Evolutionary conservation across 2,329 filamentous ascomycete species (phyloP).

Genomic region (Penicillium sp.): DNA sequence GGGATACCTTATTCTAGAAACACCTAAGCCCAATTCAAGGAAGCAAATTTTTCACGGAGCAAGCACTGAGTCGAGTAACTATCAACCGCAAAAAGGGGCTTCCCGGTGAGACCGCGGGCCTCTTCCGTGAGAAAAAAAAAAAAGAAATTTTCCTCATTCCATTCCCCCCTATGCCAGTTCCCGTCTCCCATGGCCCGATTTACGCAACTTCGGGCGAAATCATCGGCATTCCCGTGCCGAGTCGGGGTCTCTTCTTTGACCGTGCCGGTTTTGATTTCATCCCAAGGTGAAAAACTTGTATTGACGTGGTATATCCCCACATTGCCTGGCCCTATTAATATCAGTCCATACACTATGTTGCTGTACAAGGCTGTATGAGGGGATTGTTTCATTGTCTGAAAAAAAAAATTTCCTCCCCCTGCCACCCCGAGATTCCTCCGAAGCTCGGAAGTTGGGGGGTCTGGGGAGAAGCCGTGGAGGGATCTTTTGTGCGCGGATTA

Average conservation of each 20-base stretch:
- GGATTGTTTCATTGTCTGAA: background rate
- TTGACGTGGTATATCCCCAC: constrained; percentile 1
- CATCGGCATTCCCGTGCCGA: constrained; percentile 24
- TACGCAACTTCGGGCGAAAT: constrained; percentile 17
- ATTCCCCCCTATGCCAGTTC: constrained; percentile 2
- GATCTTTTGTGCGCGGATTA: background rate
- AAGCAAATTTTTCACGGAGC: constrained; percentile 16
- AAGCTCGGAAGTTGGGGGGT: constrained; percentile 12
- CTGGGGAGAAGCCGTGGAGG: constrained; percentile 9
- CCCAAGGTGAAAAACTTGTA: background rate
- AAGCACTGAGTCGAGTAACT: constrained; percentile 15
- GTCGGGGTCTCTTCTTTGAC: constrained; percentile 1
- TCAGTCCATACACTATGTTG: background rate
- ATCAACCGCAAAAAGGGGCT: constrained; percentile 12
- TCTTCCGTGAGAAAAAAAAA: constrained; percentile 10
- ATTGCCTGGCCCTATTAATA: background rate
- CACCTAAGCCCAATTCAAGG: constrained; percentile 1
- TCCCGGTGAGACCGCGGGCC: constrained; percentile 15
- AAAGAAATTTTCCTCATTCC: background rate
- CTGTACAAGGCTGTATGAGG: background rate
- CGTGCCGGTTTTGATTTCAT: background rate
- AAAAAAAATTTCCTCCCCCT: background rate
- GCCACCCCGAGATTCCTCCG: constrained; percentile 19
- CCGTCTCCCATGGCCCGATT: constrained; percentile 25
- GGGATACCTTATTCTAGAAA: background rate